phyloP scores from a whole-genome alignment of 371 early-diverging fungal species.

The Zopfochytrium polystomum region DNA sequence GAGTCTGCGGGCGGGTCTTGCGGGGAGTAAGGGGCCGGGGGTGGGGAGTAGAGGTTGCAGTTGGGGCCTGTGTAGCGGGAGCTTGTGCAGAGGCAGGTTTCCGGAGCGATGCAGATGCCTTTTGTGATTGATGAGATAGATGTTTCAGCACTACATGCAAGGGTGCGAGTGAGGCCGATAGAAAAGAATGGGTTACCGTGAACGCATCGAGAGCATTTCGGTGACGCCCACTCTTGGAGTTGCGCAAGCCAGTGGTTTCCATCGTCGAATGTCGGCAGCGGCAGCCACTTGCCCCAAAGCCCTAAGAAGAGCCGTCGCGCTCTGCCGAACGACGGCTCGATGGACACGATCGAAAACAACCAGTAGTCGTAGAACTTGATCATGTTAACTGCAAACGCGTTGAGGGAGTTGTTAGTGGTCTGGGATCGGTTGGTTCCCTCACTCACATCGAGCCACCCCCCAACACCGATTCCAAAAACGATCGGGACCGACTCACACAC shows the following conservation, averaged over 20 bases:
- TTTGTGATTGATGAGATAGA: not conserved
- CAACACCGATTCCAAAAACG: too few relatives aligned
- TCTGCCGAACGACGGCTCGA: not conserved
- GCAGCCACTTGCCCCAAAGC: constrained; percentile 14
- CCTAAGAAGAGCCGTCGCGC: not conserved
- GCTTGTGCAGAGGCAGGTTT: constrained; percentile 11
- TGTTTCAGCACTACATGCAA: not conserved
- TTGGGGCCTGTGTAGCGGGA: constrained; percentile 5
- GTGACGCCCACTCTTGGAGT: too few relatives aligned
- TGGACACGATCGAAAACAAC: constrained; percentile 4
- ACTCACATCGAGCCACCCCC: not conserved
- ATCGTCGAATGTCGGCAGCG: constrained; percentile 3
- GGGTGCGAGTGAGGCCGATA: not conserved
- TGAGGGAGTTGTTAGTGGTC: not conserved
- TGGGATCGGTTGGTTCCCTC: not conserved
- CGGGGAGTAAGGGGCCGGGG: constrained; percentile 4
- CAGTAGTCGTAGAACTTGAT: constrained; percentile 9
- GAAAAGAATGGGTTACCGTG: constrained; percentile 2
- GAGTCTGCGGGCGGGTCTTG: not conserved
- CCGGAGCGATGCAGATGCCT: constrained; percentile 10
- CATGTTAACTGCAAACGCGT: constrained; percentile 9
- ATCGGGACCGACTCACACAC: constrained; percentile 2
- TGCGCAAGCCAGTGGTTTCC: not conserved
- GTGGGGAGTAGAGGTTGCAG: constrained; percentile 1
- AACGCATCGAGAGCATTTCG: constrained; percentile 2